A percentile compares a stretch with the other conserved stretches of the same genome.
Evolutionary conservation across 192 early-diverging fungal genomes (phyloP).

Genomic region (Spizellomyces punctatus): DNA sequence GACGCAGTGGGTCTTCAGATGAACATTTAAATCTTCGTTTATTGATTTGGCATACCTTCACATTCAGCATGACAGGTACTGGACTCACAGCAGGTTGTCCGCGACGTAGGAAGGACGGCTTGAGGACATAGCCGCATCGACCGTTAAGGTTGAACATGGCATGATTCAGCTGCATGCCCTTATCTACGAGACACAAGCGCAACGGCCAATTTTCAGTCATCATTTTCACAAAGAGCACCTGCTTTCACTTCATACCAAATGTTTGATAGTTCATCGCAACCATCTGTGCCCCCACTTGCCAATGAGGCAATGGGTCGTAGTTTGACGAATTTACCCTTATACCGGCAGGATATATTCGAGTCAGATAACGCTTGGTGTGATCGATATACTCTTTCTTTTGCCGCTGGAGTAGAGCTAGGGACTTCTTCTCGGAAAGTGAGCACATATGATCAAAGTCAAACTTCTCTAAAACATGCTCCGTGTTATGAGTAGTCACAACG

Average conservation of each 20-base stretch:
- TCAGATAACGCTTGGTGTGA: constrained; percentile 62
- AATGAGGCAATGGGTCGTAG: constrained; percentile 81
- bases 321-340: constrained; percentile 82
- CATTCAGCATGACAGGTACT: constrained; percentile 1
- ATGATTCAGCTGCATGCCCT: constrained; percentile 78
- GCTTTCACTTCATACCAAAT: constrained; percentile 46
- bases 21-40: too few relatives aligned
- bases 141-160: constrained; percentile 81
- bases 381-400: constrained; percentile 54
- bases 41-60: background rate
- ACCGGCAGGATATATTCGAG: constrained; percentile 80
- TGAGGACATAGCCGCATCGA: constrained; percentile 80
- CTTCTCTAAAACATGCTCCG: constrained; percentile 29
- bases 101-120: constrained; percentile 50
- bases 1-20: background rate
- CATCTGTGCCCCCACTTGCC: constrained; percentile 81
- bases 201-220: background rate
- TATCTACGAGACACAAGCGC: constrained; percentile 41
- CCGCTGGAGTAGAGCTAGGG: constrained; percentile 55
- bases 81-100: background rate
- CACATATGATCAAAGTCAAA: constrained; percentile 64
- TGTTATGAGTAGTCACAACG: too few relatives aligned
- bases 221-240: background rate
- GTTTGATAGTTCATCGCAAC: constrained; percentile 92
- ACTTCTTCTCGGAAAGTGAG: constrained; percentile 74